phyloP scores from a whole-genome alignment of 306 rosid genomes.

The Urtica urens region DNA sequence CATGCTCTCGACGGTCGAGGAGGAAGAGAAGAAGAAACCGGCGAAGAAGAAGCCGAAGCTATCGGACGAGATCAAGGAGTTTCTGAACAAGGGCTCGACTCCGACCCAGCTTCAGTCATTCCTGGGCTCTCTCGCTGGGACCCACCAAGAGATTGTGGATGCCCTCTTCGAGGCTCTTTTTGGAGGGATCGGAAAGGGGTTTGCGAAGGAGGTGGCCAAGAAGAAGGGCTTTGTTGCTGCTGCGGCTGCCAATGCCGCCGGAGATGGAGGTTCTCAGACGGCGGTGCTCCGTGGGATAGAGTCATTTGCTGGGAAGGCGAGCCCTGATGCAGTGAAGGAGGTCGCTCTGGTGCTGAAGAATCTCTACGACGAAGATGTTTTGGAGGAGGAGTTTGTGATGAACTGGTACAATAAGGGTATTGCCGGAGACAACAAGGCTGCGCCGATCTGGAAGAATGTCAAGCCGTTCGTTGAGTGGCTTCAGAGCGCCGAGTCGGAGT shows the following conservation, averaged over 20 bases:
- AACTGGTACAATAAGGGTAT: conserved; percentile 41
- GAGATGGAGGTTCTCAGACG: conserved; percentile 35
- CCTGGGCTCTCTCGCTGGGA: conserved; percentile 34
- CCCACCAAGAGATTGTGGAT: conserved; percentile 41
- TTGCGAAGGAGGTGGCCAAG: conserved; percentile 39
- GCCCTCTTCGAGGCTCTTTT: conserved; percentile 44
- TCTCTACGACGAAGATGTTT: conserved; percentile 30
- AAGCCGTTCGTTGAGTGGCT: conserved; percentile 60
- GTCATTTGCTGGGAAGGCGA: conserved; percentile 24
- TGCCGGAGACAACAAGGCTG: conserved; percentile 21
- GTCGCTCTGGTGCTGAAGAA: conserved; percentile 41
- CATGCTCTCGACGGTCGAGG: conserved; percentile 49
- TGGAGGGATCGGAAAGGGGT: conserved; percentile 44
- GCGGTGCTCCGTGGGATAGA: conserved; percentile 30
- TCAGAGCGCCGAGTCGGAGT: conserved; percentile 51
- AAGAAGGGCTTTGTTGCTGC: conserved; percentile 41
- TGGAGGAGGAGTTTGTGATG: conserved; percentile 35
- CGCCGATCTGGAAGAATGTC: conserved; percentile 34
- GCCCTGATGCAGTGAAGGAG: conserved; percentile 34
- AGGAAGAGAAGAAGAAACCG: conserved; percentile 38
- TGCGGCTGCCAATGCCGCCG: conserved; percentile 26
- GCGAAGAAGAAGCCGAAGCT: conserved; percentile 30
- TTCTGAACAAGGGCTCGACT: conserved; percentile 32
- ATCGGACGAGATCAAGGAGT: conserved; percentile 30
- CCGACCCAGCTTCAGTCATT: conserved; percentile 29